These are phyloP conservation scores for Trichoderma brevicompactum DNA, from an alignment of 2,329 filamentous ascomycete species.

Conservation along the genomic window DNA sequence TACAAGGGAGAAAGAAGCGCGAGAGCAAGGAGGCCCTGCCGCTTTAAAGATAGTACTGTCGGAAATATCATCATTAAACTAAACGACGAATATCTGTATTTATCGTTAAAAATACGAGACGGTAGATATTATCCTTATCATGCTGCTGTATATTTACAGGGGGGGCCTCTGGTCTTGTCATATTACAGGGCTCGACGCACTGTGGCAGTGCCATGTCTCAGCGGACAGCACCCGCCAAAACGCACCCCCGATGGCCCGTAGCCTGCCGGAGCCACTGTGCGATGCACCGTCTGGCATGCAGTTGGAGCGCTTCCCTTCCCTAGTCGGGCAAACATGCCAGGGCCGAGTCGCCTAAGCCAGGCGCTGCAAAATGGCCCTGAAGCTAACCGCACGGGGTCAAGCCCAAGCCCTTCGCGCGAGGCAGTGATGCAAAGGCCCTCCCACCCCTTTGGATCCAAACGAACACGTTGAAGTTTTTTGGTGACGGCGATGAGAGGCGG, in stretches of 20 bases:
- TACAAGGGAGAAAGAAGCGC: not conserved
- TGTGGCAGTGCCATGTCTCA: conserved; percentile 4
- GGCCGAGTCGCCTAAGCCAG: conserved; percentile 16
- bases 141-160: too few relatives aligned
- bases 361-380: conserved; percentile 28
- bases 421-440: conserved; percentile 29
- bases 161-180: too few relatives aligned
- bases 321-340: not conserved
- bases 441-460: conserved; percentile 30
- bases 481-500: conserved; percentile 15
- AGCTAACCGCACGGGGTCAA: conserved; percentile 31
- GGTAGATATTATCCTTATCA: too few relatives aligned
- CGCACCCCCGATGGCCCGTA: conserved; percentile 22
- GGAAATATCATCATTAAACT: not conserved
- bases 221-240: not conserved
- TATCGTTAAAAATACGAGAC: too few relatives aligned
- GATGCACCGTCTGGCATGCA: not conserved
- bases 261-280: conserved; percentile 8
- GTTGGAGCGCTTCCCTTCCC: not conserved
- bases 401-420: conserved; percentile 26
- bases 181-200: not conserved
- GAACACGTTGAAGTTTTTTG: conserved; percentile 39
- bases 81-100: too few relatives aligned
- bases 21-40: not conserved
- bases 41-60: too few relatives aligned